Evolutionary conservation across 192 early-diverging fungal genomes (phyloP).

Genomic region (Piromyces finnis): DNA sequence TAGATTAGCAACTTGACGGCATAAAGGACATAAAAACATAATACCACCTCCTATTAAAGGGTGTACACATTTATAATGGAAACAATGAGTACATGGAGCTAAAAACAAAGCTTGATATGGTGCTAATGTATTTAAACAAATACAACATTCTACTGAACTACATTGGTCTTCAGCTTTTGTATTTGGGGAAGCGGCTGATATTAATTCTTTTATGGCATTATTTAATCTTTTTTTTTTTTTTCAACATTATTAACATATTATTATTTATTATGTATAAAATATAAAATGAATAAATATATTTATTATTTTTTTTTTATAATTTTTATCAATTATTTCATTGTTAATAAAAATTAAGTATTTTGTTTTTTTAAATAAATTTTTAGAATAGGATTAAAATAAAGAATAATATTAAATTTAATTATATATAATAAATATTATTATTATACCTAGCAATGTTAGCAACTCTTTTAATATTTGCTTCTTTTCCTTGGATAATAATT

Average conservation of each 20-base stretch:
- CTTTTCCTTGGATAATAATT: slow-evolving; percentile 26
- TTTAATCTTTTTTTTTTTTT: slow-evolving; percentile 18
- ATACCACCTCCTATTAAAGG: slow-evolving; percentile 30
- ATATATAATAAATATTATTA: too few species aligned
- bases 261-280: too few species aligned
- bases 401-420: too few species aligned
- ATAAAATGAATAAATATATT: too few species aligned
- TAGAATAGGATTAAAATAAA: too few species aligned
- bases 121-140: slow-evolving; percentile 70
- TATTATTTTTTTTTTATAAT: too few species aligned
- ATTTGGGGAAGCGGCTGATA: slow-evolving; percentile 25
- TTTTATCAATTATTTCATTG: too few species aligned
- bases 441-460: slow-evolving; percentile 29
- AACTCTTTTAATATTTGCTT: slow-evolving; percentile 22
- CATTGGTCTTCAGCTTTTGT: slow-evolving; percentile 13
- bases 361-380: too few species aligned
- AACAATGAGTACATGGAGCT: slow-evolving; percentile 81
- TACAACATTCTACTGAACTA: slow-evolving; percentile 55
- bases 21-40: slow-evolving; percentile 46
- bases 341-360: too few species aligned
- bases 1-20: slow-evolving; percentile 40
- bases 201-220: slow-evolving; percentile 21
- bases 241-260: too few species aligned
- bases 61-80: slow-evolving; percentile 84
- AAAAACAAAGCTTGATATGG: slow-evolving; percentile 82